Conservation (phyloP, 1,284 basidiomycete genomes). For the Cutaneotrichosporon cavernicola region DNA sequence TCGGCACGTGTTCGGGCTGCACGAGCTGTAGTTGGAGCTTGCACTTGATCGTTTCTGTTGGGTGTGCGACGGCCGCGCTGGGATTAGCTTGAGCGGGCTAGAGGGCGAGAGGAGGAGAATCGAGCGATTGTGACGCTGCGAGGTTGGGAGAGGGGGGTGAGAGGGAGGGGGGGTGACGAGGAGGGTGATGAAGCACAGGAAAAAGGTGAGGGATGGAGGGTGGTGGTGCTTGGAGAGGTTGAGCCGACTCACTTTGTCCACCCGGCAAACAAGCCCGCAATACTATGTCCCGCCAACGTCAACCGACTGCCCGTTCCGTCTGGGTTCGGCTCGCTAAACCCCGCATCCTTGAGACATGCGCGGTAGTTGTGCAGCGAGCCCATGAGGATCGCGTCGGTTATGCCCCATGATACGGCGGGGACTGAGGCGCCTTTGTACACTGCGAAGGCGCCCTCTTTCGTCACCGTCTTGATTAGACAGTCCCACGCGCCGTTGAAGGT, state of each 20-base stretch:
- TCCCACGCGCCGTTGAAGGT: constrained; percentile 49
- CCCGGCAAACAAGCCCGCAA: constrained; percentile 51
- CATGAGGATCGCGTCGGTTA: constrained; percentile 53
- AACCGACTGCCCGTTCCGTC: constrained; percentile 27
- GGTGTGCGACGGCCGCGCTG: constrained; percentile 52
- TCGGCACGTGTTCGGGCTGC: constrained; percentile 37
- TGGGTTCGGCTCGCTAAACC: constrained; percentile 39
- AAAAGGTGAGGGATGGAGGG: too few species aligned
- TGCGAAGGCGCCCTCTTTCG: constrained; percentile 43
- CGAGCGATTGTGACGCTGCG: too few species aligned
- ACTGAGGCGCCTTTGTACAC: constrained; percentile 53
- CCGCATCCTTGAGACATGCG: constrained; percentile 38
- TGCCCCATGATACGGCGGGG: constrained; percentile 52
- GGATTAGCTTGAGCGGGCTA: constrained; percentile 12
- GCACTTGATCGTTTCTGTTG: constrained; percentile 53
- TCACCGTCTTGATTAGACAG: constrained; percentile 32
- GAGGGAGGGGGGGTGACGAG: too few species aligned
- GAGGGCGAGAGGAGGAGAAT: neutral
- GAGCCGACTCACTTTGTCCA: constrained; percentile 49
- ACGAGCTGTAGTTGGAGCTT: constrained; percentile 51
- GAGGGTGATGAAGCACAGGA: too few species aligned
- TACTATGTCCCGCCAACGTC: constrained; percentile 45
- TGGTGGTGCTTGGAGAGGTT: neutral
- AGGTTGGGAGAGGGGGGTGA: too few species aligned
- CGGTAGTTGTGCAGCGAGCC: constrained; percentile 54